phyloP scores from a whole-genome alignment of 768 basidiomycete genomes.

The Pisolithus tinctorius region DNA sequence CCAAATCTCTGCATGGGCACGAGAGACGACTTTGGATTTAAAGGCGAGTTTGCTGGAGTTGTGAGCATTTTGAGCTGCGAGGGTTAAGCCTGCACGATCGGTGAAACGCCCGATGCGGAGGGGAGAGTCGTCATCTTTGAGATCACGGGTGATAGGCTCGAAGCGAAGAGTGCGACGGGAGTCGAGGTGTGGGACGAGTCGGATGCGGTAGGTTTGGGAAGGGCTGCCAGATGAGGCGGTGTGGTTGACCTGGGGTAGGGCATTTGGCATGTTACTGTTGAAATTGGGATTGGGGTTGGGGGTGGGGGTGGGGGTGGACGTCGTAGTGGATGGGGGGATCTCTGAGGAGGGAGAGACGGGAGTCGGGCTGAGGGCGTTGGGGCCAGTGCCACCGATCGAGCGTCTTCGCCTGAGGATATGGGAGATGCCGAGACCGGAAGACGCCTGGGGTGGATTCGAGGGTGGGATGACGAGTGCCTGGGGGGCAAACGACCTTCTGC shows the following conservation, averaged over 20 bases:
- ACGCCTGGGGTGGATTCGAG: slow-evolving; percentile 26
- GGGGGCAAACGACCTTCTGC: slow-evolving; percentile 36
- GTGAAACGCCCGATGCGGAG: slow-evolving; percentile 94
- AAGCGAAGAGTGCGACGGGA: slow-evolving; percentile 83
- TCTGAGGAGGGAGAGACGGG: background rate
- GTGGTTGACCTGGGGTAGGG: slow-evolving; percentile 8
- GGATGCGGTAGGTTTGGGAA: slow-evolving; percentile 60
- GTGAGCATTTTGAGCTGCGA: slow-evolving; percentile 59
- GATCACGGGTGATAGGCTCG: slow-evolving; percentile 86
- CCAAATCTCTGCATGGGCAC: slow-evolving; percentile 95
- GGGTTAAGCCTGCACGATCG: slow-evolving; percentile 66
- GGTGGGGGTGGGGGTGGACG: slow-evolving; percentile 10
- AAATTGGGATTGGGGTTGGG: background rate
- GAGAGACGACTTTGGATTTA: slow-evolving; percentile 90
- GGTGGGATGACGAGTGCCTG: slow-evolving; percentile 29
- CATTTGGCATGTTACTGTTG: slow-evolving; percentile 12
- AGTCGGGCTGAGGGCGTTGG: slow-evolving; percentile 8
- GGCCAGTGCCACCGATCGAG: slow-evolving; percentile 40
- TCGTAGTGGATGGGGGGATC: slow-evolving; percentile 16
- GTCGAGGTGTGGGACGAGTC: slow-evolving; percentile 94
- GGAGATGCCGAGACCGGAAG: slow-evolving; percentile 36
- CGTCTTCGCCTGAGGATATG: slow-evolving; percentile 64
- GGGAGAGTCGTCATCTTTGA: slow-evolving; percentile 58
- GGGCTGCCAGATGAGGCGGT: slow-evolving; percentile 12
- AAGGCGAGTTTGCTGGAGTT: slow-evolving; percentile 87